These are phyloP conservation scores for Xanthoceras sorbifolium DNA, from an alignment of 345 rosid genomes.

Conservation along the genomic window DNA sequence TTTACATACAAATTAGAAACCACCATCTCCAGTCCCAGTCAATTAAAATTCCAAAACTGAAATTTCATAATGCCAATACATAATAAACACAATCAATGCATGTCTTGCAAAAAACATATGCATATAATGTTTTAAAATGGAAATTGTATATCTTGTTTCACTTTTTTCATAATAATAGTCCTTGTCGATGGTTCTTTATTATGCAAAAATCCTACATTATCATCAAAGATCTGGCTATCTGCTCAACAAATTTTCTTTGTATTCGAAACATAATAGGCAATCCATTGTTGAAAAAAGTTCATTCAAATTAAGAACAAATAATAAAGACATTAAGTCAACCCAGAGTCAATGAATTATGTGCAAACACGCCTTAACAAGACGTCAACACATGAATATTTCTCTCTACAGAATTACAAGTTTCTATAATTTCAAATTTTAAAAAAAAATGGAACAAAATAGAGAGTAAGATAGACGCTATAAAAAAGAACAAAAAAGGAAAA, in stretches of 20 bases:
- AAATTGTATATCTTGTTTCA: not conserved
- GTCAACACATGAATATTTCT: not conserved
- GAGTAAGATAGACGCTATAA: too few species aligned
- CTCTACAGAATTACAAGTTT: not conserved
- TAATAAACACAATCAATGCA: not conserved
- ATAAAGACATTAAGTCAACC: conserved; percentile 1
- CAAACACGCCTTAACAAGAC: not conserved
- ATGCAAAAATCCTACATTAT: not conserved
- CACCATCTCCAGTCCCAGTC: not conserved
- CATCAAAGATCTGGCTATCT: not conserved
- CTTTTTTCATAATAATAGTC: not conserved
- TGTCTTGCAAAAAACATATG: not conserved
- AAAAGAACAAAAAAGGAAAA: not conserved
- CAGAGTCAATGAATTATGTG: not conserved
- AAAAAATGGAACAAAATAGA: not conserved
- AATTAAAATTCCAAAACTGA: not conserved
- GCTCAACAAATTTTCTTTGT: not conserved
- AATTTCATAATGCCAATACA: not conserved
- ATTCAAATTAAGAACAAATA: too few species aligned
- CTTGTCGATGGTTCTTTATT: not conserved
- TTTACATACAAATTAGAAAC: not conserved
- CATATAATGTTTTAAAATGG: not conserved
- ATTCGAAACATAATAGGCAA: not conserved
- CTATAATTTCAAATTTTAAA: not conserved
- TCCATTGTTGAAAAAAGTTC: too few species aligned